A percentile compares a stretch with the other conserved stretches of the same genome.
These are phyloP conservation scores for Cutaneotrichosporon sp. DNA, from an alignment of 1,284 basidiomycete genomes.

Conservation along the genomic window DNA sequence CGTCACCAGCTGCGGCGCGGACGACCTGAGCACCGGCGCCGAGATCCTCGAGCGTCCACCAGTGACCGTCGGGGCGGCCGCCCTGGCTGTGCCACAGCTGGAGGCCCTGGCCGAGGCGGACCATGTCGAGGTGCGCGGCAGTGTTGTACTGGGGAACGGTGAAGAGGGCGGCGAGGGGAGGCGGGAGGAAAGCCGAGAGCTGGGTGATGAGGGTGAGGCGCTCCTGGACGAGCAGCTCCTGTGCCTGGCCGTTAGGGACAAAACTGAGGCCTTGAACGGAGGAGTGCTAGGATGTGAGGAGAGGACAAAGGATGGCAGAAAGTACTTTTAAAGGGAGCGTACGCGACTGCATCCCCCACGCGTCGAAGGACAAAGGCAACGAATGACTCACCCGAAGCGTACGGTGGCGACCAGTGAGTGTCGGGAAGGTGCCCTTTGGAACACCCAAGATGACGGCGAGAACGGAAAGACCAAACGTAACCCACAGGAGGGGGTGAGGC, in stretches of 20 bases:
- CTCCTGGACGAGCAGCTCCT: conserved; percentile 35
- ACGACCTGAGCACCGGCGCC: conserved; percentile 36
- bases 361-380: not conserved
- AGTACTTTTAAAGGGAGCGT: too few relatives aligned
- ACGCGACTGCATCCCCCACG: too few relatives aligned
- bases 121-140: conserved; percentile 14
- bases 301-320: not conserved
- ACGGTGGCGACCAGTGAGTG: conserved; percentile 41
- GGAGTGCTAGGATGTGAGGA: too few relatives aligned
- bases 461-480: conserved; percentile 32
- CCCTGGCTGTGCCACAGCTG: conserved; percentile 27
- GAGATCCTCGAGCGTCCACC: conserved; percentile 43
- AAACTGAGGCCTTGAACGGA: too few relatives aligned
- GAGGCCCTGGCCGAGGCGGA: conserved; percentile 22
- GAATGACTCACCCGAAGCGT: conserved; percentile 34
- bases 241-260: conserved; percentile 23
- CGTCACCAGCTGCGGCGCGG: conserved; percentile 12
- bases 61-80: not conserved
- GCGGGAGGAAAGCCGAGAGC: conserved; percentile 39
- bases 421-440: conserved; percentile 41
- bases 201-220: conserved; percentile 34
- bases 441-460: conserved; percentile 38
- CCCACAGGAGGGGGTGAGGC: conserved; percentile 43
- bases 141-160: conserved; percentile 6
- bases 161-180: conserved; percentile 33